Evolutionary conservation across 495 filamentous ascomycete genomes (phyloP).

Genomic region (Tuber brumale): DNA sequence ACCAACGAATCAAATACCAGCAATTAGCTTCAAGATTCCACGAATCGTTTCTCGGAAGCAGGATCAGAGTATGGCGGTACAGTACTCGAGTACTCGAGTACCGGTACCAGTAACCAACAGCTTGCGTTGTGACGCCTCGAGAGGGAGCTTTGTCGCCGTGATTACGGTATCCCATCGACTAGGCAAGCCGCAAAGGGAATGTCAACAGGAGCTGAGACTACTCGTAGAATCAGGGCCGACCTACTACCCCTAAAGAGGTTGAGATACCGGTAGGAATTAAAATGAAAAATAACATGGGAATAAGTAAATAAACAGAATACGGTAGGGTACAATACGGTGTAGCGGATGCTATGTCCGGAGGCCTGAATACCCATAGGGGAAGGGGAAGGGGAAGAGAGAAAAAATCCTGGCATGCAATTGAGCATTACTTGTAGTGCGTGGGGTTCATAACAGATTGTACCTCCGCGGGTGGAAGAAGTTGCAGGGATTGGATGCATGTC

Average conservation of each 20-base stretch:
- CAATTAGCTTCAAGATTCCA: constrained; percentile 17
- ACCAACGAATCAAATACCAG: constrained; percentile 14
- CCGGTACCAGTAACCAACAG: neutral
- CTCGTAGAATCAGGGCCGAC: neutral
- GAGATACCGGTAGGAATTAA: neutral
- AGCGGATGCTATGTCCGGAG: neutral
- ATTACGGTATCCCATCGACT: neutral
- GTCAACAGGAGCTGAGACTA: constrained; percentile 5
- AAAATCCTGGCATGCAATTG: neutral
- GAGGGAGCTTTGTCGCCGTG: neutral
- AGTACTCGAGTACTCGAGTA: too few species aligned
- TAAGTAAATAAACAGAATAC: neutral
- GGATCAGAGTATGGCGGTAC: constrained; percentile 28
- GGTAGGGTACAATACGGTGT: neutral
- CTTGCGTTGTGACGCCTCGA: neutral
- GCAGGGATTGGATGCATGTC: constrained; percentile 24
- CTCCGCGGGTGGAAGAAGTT: constrained; percentile 30
- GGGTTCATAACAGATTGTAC: constrained; percentile 26
- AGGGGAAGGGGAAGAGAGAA: neutral
- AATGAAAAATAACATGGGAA: neutral
- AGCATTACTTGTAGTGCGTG: constrained; percentile 16
- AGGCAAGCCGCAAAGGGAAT: constrained; percentile 1
- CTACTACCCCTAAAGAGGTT: neutral
- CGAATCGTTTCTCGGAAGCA: constrained; percentile 11
- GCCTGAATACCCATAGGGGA: neutral